Conservation (phyloP, 192 early-diverging fungal species). For the Jimgerdemannia flammicorona region DNA sequence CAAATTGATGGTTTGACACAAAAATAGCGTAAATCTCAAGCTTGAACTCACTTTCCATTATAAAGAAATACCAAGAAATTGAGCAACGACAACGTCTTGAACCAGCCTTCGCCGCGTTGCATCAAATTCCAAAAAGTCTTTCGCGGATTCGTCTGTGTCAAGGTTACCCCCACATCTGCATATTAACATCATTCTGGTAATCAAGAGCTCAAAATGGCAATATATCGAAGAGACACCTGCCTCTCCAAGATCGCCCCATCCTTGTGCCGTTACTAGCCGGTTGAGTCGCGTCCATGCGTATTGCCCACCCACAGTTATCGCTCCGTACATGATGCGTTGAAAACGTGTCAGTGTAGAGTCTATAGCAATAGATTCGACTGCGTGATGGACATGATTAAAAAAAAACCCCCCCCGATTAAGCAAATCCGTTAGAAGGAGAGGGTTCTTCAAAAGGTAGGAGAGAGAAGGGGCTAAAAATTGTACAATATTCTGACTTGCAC, state of each 20-base stretch:
- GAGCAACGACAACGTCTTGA: conserved; percentile 55
- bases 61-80: conserved; percentile 87
- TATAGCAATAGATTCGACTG: conserved; percentile 57
- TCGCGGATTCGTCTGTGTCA: conserved; percentile 38
- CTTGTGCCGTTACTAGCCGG: conserved; percentile 53
- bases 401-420: not conserved
- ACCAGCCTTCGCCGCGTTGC: conserved; percentile 59
- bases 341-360: conserved; percentile 52
- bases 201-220: not conserved
- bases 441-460: not conserved
- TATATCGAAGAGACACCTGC: conserved; percentile 17
- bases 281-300: conserved; percentile 67
- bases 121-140: conserved; percentile 50
- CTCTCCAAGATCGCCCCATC: conserved; percentile 70
- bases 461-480: no score
- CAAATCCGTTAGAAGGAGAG: not conserved
- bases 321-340: conserved; percentile 58
- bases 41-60: conserved; percentile 64
- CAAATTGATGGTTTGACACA: not conserved
- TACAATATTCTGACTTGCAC: no score
- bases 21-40: no score
- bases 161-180: not conserved
- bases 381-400: no score
- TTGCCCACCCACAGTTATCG: conserved; percentile 65
- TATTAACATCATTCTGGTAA: not conserved